phyloP scores from a whole-genome alignment of 2,329 filamentous ascomycete genomes.

The Stemphylium lycopersici region DNA sequence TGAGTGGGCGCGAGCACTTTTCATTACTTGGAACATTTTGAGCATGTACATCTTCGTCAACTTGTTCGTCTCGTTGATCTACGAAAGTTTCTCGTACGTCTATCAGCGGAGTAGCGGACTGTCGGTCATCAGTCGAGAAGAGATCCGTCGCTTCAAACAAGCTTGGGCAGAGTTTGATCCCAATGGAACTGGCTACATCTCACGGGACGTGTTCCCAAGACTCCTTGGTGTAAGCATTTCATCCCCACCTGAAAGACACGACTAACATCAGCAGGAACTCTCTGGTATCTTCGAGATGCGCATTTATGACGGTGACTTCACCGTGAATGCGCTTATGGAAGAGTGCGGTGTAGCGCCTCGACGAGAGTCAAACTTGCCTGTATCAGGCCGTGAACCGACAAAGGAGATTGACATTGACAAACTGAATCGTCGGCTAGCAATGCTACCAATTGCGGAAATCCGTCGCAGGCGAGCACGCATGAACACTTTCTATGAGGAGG shows the following conservation, averaged over 20 bases:
- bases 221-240: constrained; percentile 71
- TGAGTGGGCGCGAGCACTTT: constrained; percentile 84
- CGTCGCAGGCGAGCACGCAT: constrained; percentile 77
- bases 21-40: constrained; percentile 97
- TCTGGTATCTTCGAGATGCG: constrained; percentile 97
- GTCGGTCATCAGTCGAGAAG: constrained; percentile 86
- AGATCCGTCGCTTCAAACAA: constrained; percentile 96
- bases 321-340: constrained; percentile 84
- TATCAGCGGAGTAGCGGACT: constrained; percentile 96
- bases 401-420: constrained; percentile 71
- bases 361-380: constrained; percentile 55
- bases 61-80: constrained; percentile 97
- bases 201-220: constrained; percentile 85
- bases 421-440: constrained; percentile 73
- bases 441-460: constrained; percentile 77
- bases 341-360: constrained; percentile 70
- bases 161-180: constrained; percentile 97
- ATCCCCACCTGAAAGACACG: not conserved
- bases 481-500: constrained; percentile 96
- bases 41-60: constrained; percentile 99
- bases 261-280: constrained; percentile 64
- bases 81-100: constrained; percentile 98
- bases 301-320: constrained; percentile 90
- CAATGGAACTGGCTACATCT: constrained; percentile 87
- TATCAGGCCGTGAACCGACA: constrained; percentile 49